Base-by-base conservation (phyloP, 306 rosid species). In the Cucumis melo region DNA sequence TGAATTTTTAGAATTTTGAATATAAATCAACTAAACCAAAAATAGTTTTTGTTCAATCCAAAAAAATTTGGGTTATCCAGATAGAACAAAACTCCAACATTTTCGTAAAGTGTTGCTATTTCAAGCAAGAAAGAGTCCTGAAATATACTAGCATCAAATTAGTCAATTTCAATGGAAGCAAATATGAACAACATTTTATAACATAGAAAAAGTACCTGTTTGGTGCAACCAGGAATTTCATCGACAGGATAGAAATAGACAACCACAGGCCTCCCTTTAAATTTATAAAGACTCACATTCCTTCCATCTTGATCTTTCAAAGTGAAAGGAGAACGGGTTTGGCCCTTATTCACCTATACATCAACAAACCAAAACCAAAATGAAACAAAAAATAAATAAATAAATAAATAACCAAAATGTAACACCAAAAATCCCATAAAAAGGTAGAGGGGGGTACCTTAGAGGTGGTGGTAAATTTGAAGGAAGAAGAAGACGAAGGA, bases 171-270 rank as follows among this genome's bases (percentile, higher is more conserved):
- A 61, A 61, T 29, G 14, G 14, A 61, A 59, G 16, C 65, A 59
- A 23, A 59, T 3, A 10, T 8, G 20, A 20, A 58, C 4, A 4
- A 58, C 17, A 13, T 62, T 63, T 63, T 8, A 36, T 0, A 63
- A 15, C 71, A 63, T 8, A 66, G 51, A n/a, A 36, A 21, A 2
- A 15, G 42, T 19, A 93, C 99, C 98, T 95, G 96, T 84, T 95
- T 95, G 84, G 99, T 95, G 80, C 99, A 92, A 17, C 98, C 90
- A 64, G 99, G 99, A 78, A 84, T 84, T 76, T 95, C 99, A 85
- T 95, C 99, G 59, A 98, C 99, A 79, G 99, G 99, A 83, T 92
- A 95, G 87, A 95, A 95, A 83, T 95, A 95, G 19, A 95, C 82
- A 81, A 95, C 88, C 5, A 89, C 80, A 3, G 97, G 92, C 82